Percentiles rank a stretch among this genome's conserved stretches.
phyloP scores from a whole-genome alignment of 371 early-diverging fungal genomes.

The Lichtheimia corymbifera region DNA sequence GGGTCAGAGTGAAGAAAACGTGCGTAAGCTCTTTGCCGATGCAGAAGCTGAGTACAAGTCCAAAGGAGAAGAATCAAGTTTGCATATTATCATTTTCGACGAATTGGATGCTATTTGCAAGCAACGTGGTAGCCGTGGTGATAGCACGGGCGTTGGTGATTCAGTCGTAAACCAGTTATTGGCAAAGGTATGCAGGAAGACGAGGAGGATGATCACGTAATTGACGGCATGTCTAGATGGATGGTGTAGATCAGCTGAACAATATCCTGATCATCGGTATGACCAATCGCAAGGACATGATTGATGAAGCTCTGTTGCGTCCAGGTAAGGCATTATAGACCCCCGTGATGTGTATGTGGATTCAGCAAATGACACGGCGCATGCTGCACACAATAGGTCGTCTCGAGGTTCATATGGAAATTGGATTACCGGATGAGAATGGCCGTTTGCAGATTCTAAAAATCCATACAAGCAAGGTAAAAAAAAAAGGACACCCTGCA shows the following conservation, averaged over 20 bases:
- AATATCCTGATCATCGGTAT: conserved; percentile 98
- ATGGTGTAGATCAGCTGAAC: conserved; percentile 97
- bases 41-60: conserved; percentile 97
- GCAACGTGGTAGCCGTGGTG: conserved; percentile 94
- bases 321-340: conserved; percentile 64
- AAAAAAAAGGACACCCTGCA: too few species aligned
- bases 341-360: not conserved
- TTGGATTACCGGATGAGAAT: conserved; percentile 90
- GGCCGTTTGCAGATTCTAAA: conserved; percentile 94
- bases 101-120: conserved; percentile 99
- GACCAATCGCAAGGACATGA: conserved; percentile 99
- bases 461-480: conserved; percentile 87
- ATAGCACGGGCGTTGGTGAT: conserved; percentile 97
- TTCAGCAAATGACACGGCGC: too few species aligned
- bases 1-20: conserved; percentile 99
- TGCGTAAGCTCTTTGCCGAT: conserved; percentile 96
- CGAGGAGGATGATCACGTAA: not conserved
- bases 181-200: conserved; percentile 79
- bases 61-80: conserved; percentile 90
- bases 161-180: conserved; percentile 99
- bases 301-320: conserved; percentile 96
- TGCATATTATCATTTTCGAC: conserved; percentile 99
- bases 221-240: conserved; percentile 69
- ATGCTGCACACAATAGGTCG: conserved; percentile 53
- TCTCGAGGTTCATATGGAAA: conserved; percentile 97